Evolutionary conservation across 139 green algal genomes (phyloP), one percentile per base, ranked within the genome.

Genomic region (Desmodesmus armatus): DNA sequence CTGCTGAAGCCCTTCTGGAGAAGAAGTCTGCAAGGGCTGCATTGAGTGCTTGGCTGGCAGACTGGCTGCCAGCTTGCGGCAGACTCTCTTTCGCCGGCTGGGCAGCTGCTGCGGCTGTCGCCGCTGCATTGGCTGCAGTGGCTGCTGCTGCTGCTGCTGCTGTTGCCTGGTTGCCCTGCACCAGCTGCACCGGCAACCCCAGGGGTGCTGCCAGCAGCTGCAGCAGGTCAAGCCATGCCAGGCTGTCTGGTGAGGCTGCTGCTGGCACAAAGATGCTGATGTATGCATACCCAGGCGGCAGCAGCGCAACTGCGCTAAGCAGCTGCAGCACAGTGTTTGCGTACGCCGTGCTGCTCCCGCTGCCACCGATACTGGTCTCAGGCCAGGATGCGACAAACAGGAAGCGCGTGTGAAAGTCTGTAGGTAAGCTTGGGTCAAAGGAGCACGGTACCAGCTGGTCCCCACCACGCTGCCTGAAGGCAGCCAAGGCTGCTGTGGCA

Each of bases 201-300:
- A 73, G 55, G 7, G 33, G 76, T 53, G 71, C 35, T 35, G 39
- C 3, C 76, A 82, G 76, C 76, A 82, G 76, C 76, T 72, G 76
- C 76, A 82, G 76, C 35, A 72, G 37, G 76, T 72, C 53, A 21
- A 82, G 35, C 53, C 33, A 51, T 29, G 41, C n/a, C 41, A 80
- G 72, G 31, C 47, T 27, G 19, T 2, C 23, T 3, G 7, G 3
- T 3, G 3, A 21, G 7, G 25, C 37, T 41, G 40, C 39, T 19
- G 40, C 40, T 53, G 69, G 19, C 17, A 29, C 44, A 47, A 29
- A 27, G 2, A 78, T 43, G 47, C 29, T 67, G 6, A 67, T 7
- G 31, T 80, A 67, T 17, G 47, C 47, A 2, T 31, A 17, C 1
- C 73, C 47, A 27, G 9, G 73, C 15, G n/a, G 29, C 31, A 67